Conservation (phyloP, 352 stramenopile genomes). For the Phytophthora europaea region DNA sequence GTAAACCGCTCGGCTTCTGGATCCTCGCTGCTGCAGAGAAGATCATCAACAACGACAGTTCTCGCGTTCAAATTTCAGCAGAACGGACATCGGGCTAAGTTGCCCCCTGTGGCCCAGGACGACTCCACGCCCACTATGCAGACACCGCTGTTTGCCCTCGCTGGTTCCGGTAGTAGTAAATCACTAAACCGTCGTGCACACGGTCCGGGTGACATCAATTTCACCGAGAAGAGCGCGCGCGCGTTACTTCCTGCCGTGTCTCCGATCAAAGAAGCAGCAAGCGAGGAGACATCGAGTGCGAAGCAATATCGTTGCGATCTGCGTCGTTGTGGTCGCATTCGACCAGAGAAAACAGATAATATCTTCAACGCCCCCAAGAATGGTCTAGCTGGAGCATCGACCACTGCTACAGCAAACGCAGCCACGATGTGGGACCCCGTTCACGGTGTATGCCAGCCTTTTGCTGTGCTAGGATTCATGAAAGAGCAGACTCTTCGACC, state of each 20-base stretch:
- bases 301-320: constrained; percentile 33
- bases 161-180: constrained; percentile 12
- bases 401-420: not conserved
- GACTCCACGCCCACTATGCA: constrained; percentile 5
- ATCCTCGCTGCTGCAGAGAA: constrained; percentile 10
- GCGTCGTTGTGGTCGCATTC: constrained; percentile 35
- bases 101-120: constrained; percentile 20
- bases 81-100: constrained; percentile 15
- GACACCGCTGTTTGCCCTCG: not conserved
- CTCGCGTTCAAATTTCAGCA: constrained; percentile 17
- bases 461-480: constrained; percentile 74
- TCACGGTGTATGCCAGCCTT: constrained; percentile 81
- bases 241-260: constrained; percentile 24
- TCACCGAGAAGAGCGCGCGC: constrained; percentile 8
- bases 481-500: constrained; percentile 40
- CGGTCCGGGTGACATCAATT: not conserved
- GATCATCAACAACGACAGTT: constrained; percentile 13
- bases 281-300: not conserved
- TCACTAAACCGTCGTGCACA: constrained; percentile 19
- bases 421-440: constrained; percentile 76
- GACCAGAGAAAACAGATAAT: constrained; percentile 46
- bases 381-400: constrained; percentile 5
- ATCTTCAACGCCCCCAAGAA: constrained; percentile 31
- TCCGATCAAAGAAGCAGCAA: constrained; percentile 20
- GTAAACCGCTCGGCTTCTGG: constrained; percentile 18